Conservation (phyloP, 805 yeast species). For the Metschnikowia koreensis region DNA sequence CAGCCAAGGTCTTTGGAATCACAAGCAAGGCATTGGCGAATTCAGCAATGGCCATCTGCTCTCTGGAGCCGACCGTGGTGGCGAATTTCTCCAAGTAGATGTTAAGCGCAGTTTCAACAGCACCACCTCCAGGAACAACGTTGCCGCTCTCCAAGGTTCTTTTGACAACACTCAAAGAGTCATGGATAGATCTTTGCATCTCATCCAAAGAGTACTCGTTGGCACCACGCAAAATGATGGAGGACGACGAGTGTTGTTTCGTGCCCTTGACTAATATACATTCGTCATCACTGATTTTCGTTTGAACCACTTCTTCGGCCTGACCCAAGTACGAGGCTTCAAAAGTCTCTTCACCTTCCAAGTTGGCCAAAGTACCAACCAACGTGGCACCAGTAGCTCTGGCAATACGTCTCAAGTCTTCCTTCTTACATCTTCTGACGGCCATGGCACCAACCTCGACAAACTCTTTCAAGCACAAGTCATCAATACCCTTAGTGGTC, state of each 20-base stretch:
- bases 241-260: conserved; percentile 84
- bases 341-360: conserved; percentile 94
- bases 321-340: conserved; percentile 81
- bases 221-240: conserved; percentile 92
- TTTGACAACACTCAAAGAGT: conserved; percentile 90
- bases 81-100: conserved; percentile 96
- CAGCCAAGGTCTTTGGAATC: conserved; percentile 95
- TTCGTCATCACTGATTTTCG: conserved; percentile 92
- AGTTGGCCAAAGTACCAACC: conserved; percentile 79
- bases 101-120: conserved; percentile 95
- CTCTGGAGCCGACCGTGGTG: conserved; percentile 95
- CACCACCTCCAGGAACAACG: conserved; percentile 99
- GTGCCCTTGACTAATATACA: conserved; percentile 91
- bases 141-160: conserved; percentile 91
- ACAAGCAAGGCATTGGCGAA: conserved; percentile 87
- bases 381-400: conserved; percentile 97
- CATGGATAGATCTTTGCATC: conserved; percentile 97
- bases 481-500: conserved; percentile 94
- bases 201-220: conserved; percentile 95
- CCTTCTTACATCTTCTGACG: conserved; percentile 95
- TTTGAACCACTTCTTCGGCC: conserved; percentile 90
- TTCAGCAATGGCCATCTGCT: conserved; percentile 96
- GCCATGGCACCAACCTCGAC: conserved; percentile 93
- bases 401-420: conserved; percentile 94
- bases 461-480: conserved; percentile 84